Evolutionary conservation across 2,329 filamentous ascomycete genomes (phyloP), one percentile per base, ranked within the genome.

Genomic region (Trichoderma hamatum): DNA sequence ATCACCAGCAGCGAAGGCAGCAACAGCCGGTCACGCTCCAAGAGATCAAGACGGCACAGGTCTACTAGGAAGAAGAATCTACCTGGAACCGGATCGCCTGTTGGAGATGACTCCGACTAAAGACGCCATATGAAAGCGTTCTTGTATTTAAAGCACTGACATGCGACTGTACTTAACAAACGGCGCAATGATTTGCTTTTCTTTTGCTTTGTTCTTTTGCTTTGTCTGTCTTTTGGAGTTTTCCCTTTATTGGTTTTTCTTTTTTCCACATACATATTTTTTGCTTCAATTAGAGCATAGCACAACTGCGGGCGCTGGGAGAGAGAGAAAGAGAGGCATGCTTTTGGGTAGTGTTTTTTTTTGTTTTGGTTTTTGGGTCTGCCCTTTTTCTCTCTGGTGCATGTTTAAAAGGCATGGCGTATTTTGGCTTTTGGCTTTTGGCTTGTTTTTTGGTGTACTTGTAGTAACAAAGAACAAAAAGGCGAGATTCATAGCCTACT

Each of bases 1-100:
- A 85, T 85, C 21, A 70, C 78, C 61, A 84, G 83, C 76, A 81
- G 80, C 21, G 78, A 82, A 49, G 76, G 76, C 7, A 55, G 54
- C 28, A 72, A 72, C 43, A 71, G 73, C 54, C 74, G 75, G 26
- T 73, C 75, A 59, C 70, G 74, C 59, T 77, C 76, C 19, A 78
- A 74, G 51, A 74, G 75, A 39, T 73, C 74, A 16, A 77, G 74
- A 67, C 76, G 75, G 51, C 75, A 74, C 65, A 75, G 71, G 67
- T 76, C 79, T 10, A 72, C 73, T 6, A 78, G 75, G 67, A 79
- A 74, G 73, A 74, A 68, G 56, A 58, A 73, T 19, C 69, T 77
- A 32, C 73, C 76, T 26, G 75, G 76, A 65, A 74, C 76, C 28
- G 76, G 75, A n/a, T 80, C 79, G 6, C 79, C 79, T 24, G 79